Base-by-base conservation (phyloP, 257 asterid genomes). In the Osmanthus fragrans region DNA sequence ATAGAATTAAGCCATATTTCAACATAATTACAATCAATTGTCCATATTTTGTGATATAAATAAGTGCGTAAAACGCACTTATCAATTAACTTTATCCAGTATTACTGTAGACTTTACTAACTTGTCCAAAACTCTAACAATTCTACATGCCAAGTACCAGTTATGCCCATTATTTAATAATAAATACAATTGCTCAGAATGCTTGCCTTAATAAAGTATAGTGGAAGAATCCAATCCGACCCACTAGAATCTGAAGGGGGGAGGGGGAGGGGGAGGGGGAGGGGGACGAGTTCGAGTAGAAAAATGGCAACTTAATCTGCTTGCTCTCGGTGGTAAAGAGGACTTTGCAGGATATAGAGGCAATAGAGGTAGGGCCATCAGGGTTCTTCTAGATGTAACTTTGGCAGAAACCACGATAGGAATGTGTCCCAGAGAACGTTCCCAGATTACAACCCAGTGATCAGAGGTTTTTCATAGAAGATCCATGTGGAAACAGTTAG, bases 191-290 rank as follows among this genome's bases (percentile, higher is more conserved):
- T 37, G 11, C 40, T 37, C 7, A 7, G 40, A 37, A 7, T 4
- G 11, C 2, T 37, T 37, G 40, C 40, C 39, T 1, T 1, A 7
- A 37, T 88, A 89, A 30, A 95, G 83, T 40, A 95, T 84, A 45
- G 89, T 86, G 37, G 94, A 87, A 0, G 98, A 37, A 37, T 37
- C 40, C 10, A 95, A 8, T 94, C 95, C 23, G 97, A 83, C 19
- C 97, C 97, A 96, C 96, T 37, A 96, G 87, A 70, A 95, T 87
- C 92, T 95, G 96, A 30, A 92, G 88, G 32, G 96, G 96, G 97
- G 64, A 91, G 32, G 96, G 96, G 97, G 64, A 91, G 32, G 96
- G 96, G 97, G 64, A 91, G 32, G 96, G 96, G 97, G 64, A 91
- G 96, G 96, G 97, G 64, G 90, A 94, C 9, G 97, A 85, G 5